Percentiles rank a stretch among this genome's conserved stretches.
These are phyloP conservation scores for Kitagawia praeruptora DNA, from an alignment of 129 eudicot genomes.

Conservation along the genomic window DNA sequence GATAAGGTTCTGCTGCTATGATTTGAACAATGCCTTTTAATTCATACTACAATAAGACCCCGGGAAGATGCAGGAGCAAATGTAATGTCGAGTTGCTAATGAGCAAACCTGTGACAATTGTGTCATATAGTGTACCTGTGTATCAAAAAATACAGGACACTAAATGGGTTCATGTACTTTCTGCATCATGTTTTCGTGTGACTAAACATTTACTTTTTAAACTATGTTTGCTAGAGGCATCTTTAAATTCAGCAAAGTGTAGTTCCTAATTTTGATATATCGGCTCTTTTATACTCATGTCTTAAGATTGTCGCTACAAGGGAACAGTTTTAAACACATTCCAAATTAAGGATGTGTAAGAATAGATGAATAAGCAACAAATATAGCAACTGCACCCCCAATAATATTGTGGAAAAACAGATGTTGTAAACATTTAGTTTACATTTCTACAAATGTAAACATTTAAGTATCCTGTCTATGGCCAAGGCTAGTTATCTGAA, in stretches of 20 bases:
- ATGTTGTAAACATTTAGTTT: neutral
- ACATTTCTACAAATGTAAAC: neutral
- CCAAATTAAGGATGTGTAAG: neutral
- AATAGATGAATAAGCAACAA: neutral
- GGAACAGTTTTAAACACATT: neutral
- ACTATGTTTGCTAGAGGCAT: neutral
- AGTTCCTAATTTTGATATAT: neutral
- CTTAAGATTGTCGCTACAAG: neutral
- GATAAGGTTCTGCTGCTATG: too few relatives aligned
- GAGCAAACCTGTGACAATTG: too few relatives aligned
- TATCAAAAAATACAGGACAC: too few relatives aligned
- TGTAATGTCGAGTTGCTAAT: too few relatives aligned
- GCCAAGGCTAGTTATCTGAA: neutral
- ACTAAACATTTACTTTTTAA: too few relatives aligned
- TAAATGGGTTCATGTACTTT: too few relatives aligned
- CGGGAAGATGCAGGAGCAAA: too few relatives aligned
- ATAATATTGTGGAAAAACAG: neutral
- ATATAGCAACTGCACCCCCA: neutral
- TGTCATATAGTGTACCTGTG: too few relatives aligned
- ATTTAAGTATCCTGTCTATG: neutral
- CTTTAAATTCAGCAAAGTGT: neutral
- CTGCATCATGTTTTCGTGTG: too few relatives aligned
- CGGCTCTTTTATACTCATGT: neutral
- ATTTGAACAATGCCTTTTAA: too few relatives aligned
- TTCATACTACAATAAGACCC: too few relatives aligned